Evolutionary conservation across 257 asterid genomes (phyloP).

Genomic region (Nyctanthes arbortristis): DNA sequence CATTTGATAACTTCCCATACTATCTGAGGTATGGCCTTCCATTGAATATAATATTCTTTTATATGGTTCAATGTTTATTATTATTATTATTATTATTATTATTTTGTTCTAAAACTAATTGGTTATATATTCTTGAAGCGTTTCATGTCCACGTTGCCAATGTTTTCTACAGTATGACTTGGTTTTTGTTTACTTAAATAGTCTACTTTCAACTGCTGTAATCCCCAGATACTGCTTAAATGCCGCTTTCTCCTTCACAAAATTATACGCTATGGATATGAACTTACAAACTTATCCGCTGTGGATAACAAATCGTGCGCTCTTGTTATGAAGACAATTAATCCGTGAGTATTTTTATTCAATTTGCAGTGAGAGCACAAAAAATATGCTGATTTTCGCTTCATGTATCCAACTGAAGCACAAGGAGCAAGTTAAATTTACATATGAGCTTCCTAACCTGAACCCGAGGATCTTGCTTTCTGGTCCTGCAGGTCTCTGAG

Average conservation of each 20-base stretch:
- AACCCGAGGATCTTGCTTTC: conserved; percentile 86
- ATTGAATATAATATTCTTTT: too few species aligned
- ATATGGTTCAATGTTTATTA: neutral
- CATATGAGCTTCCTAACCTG: conserved; percentile 77
- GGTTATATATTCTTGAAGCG: neutral
- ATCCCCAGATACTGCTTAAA: neutral
- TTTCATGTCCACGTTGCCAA: neutral
- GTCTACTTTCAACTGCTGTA: neutral
- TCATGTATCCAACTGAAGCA: conserved; percentile 78
- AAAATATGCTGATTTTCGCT: conserved; percentile 76
- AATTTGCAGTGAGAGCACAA: conserved; percentile 79
- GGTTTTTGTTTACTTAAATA: neutral
- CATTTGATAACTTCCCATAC: conserved; percentile 86
- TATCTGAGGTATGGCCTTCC: conserved; percentile 64
- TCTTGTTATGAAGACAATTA: conserved; percentile 16
- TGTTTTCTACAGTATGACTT: neutral
- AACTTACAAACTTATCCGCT: conserved; percentile 10
- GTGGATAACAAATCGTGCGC: conserved; percentile 8
- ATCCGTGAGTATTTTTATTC: conserved; percentile 22
- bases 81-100: too few species aligned
- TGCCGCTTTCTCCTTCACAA: conserved; percentile 12
- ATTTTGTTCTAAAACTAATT: conserved; percentile 6
- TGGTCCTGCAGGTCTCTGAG: conserved; percentile 83
- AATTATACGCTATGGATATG: too few species aligned
- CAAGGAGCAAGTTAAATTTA: conserved; percentile 60